These are phyloP conservation scores for Mortierella sp. DNA, from an alignment of 371 early-diverging fungal species.

Conservation along the genomic window DNA sequence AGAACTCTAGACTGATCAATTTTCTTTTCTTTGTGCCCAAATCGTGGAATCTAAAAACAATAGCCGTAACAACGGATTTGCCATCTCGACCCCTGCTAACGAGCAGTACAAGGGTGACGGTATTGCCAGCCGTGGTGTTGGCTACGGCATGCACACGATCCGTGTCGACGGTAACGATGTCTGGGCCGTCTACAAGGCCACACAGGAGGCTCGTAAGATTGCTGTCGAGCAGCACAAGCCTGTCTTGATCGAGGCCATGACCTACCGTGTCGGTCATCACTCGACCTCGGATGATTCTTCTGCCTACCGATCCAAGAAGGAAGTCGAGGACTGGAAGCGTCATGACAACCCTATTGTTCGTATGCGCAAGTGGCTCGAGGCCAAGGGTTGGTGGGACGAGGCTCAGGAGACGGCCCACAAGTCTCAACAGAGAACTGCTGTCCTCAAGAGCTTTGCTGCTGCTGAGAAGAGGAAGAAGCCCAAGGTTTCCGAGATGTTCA, in stretches of 20 bases:
- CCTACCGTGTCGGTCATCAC: slow-evolving; percentile 97
- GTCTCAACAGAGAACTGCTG: slow-evolving; percentile 67
- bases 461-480: slow-evolving; percentile 95
- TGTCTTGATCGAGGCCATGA: slow-evolving; percentile 96
- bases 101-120: slow-evolving; percentile 99
- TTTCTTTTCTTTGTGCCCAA: too few species aligned
- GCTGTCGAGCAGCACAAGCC: slow-evolving; percentile 87
- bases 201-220: slow-evolving; percentile 83
- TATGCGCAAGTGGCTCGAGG: slow-evolving; percentile 90
- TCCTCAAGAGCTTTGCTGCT: slow-evolving; percentile 80
- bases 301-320: slow-evolving; percentile 89
- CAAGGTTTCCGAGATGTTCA: slow-evolving; percentile 82
- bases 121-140: slow-evolving; percentile 91
- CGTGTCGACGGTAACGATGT: slow-evolving; percentile 98
- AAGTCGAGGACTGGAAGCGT: slow-evolving; percentile 92
- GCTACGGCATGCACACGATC: slow-evolving; percentile 97
- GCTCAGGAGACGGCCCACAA: slow-evolving; percentile 77
- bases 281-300: slow-evolving; percentile 98
- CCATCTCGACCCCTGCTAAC: slow-evolving; percentile 94
- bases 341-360: slow-evolving; percentile 91
- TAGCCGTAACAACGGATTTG: slow-evolving; percentile 98
- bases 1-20: not conserved
- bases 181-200: slow-evolving; percentile 95
- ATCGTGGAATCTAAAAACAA: not conserved
- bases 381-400: slow-evolving; percentile 86